Percentiles rank a stretch among this genome's conserved stretches.
These are phyloP conservation scores for Mallotus japonicus DNA, from an alignment of 441 rosid genomes.

Conservation along the genomic window DNA sequence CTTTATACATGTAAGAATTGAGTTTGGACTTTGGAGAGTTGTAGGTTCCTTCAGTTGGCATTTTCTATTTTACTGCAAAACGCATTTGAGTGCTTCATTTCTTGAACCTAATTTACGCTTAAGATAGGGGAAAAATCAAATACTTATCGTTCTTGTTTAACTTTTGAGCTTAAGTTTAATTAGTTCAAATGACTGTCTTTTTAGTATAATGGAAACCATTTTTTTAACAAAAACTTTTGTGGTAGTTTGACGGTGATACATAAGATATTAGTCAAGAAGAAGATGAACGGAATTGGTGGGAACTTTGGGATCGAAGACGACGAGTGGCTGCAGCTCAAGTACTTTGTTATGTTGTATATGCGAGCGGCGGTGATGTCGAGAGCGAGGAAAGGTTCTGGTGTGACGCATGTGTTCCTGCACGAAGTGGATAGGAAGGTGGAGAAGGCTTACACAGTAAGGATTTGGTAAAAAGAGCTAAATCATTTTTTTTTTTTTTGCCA, in stretches of 20 bases:
- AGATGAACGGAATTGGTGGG: constrained; percentile 25
- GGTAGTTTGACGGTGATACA: constrained; percentile 20
- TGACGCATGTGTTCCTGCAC: constrained; percentile 60
- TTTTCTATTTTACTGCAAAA: not conserved
- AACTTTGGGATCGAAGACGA: constrained; percentile 23
- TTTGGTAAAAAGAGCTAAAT: no score
- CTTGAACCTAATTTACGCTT: not conserved
- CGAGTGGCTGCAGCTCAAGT: constrained; percentile 25
- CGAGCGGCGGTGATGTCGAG: constrained; percentile 67
- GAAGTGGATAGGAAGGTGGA: constrained; percentile 64
- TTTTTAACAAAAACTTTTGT: constrained; percentile 14
- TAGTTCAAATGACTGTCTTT: not conserved
- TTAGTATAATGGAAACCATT: not conserved
- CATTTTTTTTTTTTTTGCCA: no score
- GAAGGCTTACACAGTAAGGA: no score
- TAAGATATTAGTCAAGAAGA: constrained; percentile 5
- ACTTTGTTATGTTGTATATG: constrained; percentile 22
- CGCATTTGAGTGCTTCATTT: not conserved
- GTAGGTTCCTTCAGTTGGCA: not conserved
- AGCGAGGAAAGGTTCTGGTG: constrained; percentile 45
- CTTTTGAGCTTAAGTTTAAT: not conserved
- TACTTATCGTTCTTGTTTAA: not conserved
- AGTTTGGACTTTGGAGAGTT: no score
- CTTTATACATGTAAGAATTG: no score
- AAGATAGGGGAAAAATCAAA: constrained; percentile 13